Base-by-base conservation (phyloP, 1,284 basidiomycete genomes). In the Psilocybe mexicana region DNA sequence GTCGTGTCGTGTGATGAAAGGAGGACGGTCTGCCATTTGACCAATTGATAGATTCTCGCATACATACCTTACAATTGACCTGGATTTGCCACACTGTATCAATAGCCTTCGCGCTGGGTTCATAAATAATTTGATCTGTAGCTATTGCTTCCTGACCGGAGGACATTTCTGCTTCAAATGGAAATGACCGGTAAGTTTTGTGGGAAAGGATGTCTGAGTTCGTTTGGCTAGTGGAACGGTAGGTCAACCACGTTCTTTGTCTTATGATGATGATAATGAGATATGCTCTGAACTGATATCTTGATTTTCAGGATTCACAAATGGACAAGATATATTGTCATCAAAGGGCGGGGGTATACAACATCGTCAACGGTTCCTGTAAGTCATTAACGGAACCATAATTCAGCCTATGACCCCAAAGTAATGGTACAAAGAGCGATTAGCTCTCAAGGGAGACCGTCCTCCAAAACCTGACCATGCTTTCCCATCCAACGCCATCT, bases 401-500 rank as follows among this genome's bases (percentile, higher is more conserved):
- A 50, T 62, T 59, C 56, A 59, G 60, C 58, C 58, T 57, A 63
- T 61, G 50, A 57, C 54, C 58, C 64, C 61, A 54, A 48, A 55
- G 50, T 62, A 61, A 51, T 58, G 61, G 62, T 62, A 65, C 64
- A 63, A 40, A 44, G 36, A 55, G 76, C 57, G 55, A 47, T 46
- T 44, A 55, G 43, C 43, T 55, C 51, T 63, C 61, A 63, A 63
- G 55, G 61, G 52, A 65, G 52, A 24, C 53, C 59, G 56, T 82
- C 78, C 66, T 89, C 84, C 61, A 88, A 72, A 57, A 92, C 74
- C 70, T 84, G 77, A 14, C 89, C 89, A 43, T 77, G 74, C 66
- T 78, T 84, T 63, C 88, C 90, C 91, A 93, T 93, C 91, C 92
- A 93, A 18, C 75, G 76, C 91, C 90, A 93, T 55, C 87, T 81